A percentile compares a stretch with the other conserved stretches of the same genome.
Evolutionary conservation across 78 protist genomes (phyloP).

Genomic region (Dictyostelium intermedium): DNA sequence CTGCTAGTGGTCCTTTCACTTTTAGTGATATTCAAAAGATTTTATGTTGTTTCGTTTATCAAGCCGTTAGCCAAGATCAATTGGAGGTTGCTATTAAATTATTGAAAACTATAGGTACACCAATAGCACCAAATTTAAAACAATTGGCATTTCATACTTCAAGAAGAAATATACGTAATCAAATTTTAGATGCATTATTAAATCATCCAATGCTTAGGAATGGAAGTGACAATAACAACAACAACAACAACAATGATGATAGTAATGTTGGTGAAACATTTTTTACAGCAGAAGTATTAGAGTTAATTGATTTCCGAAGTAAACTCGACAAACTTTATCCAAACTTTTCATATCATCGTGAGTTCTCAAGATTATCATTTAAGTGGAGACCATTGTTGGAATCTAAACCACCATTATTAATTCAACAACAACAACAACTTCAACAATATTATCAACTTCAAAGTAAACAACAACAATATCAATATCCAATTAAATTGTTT

Average conservation of each 20-base stretch:
- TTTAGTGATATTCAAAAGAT: slow-evolving; percentile 27
- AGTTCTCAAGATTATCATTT: slow-evolving; percentile 59
- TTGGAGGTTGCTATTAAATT: slow-evolving; percentile 26
- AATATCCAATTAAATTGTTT: background rate
- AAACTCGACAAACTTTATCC: slow-evolving; percentile 53
- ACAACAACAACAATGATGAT: background rate
- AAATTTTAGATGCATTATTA: slow-evolving; percentile 2
- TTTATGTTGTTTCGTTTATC: slow-evolving; percentile 51
- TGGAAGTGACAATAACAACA: too few relatives aligned
- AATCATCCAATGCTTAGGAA: slow-evolving; percentile 40
- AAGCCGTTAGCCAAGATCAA: slow-evolving; percentile 57
- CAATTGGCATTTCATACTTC: slow-evolving; percentile 49
- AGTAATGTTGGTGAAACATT: background rate
- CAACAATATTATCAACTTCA: slow-evolving; percentile 12
- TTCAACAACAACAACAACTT: slow-evolving; percentile 51
- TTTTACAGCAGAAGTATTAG: slow-evolving; percentile 1
- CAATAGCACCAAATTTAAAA: slow-evolving; percentile 13
- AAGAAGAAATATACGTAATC: slow-evolving; percentile 38
- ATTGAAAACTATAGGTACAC: slow-evolving; percentile 14
- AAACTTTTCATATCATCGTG: slow-evolving; percentile 34
- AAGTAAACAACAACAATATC: slow-evolving; percentile 1
- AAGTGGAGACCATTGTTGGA: slow-evolving; percentile 44
- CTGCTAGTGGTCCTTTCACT: slow-evolving; percentile 37
- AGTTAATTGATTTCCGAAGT: slow-evolving; percentile 9
- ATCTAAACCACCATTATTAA: slow-evolving; percentile 36